These are phyloP conservation scores for Hippophae gyantsensis DNA, from an alignment of 306 rosid species.

Conservation along the genomic window DNA sequence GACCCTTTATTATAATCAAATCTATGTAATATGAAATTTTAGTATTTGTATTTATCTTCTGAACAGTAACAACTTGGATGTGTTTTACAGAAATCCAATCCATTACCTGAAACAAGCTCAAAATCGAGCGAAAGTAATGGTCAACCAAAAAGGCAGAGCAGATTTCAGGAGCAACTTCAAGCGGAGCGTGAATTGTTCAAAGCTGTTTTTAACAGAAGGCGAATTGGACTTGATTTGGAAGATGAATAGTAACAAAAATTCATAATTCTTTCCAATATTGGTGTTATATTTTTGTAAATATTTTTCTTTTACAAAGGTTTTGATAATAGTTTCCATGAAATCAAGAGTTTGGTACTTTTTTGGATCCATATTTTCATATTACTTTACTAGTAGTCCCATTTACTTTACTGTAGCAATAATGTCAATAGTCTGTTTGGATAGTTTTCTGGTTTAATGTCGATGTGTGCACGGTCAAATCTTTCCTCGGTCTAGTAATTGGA, in stretches of 20 bases:
- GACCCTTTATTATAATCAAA: too few relatives aligned
- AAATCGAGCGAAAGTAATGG: constrained; percentile 13
- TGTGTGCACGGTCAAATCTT: too few relatives aligned
- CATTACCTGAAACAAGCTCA: constrained; percentile 39
- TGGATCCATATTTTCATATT: too few relatives aligned
- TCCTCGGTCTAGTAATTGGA: too few relatives aligned
- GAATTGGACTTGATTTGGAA: constrained; percentile 61
- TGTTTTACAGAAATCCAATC: constrained; percentile 62
- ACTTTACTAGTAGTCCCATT: too few relatives aligned
- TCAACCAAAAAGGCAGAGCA: constrained; percentile 43
- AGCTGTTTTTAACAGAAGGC: constrained; percentile 70
- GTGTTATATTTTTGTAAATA: too few relatives aligned
- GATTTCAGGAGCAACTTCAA: constrained; percentile 62
- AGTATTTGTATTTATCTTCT: constrained; percentile 8
- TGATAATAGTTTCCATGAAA: too few relatives aligned
- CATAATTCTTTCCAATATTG: background rate
- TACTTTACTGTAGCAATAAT: too few relatives aligned
- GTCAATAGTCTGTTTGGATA: too few relatives aligned
- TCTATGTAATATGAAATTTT: too few relatives aligned
- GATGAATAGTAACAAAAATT: constrained; percentile 33
- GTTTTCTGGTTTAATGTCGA: too few relatives aligned
- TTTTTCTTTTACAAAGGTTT: constrained; percentile 9
- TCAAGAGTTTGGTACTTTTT: too few relatives aligned
- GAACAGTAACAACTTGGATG: background rate
- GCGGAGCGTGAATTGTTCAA: constrained; percentile 86